Evolutionary conservation across 148 eudicot genomes (phyloP).

Genomic region (Polygonum maritimum): DNA sequence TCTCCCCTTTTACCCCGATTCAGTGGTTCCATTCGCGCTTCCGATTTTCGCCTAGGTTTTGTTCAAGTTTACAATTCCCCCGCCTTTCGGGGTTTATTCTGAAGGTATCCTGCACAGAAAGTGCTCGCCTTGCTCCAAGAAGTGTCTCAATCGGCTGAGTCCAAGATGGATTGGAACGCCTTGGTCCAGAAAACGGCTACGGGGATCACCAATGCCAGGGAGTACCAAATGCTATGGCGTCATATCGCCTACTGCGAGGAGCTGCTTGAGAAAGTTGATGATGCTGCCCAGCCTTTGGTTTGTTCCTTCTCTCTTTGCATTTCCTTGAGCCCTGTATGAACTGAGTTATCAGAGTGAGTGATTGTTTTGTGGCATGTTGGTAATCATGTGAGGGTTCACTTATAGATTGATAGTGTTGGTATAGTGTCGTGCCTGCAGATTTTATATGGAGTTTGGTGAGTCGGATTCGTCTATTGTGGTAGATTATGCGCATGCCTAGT

Average conservation of each 20-base stretch:
- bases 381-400: not conserved
- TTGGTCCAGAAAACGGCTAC: slow-evolving; percentile 56
- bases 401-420: not conserved
- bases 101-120: slow-evolving; percentile 52
- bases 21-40: not conserved
- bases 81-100: not conserved
- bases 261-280: slow-evolving; percentile 29
- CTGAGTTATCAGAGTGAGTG: not conserved
- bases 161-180: slow-evolving; percentile 63
- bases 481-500: not conserved
- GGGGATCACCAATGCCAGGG: slow-evolving; percentile 60
- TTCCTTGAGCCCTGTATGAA: not conserved
- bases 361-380: not conserved
- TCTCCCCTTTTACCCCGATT: slow-evolving; percentile 1
- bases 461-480: not conserved
- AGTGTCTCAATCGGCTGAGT: slow-evolving; percentile 35
- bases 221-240: slow-evolving; percentile 86
- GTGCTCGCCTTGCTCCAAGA: slow-evolving; percentile 63
- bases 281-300: slow-evolving; percentile 38
- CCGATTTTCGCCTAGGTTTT: not conserved
- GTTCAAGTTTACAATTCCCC: not conserved
- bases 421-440: not conserved
- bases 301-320: not conserved
- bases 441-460: not conserved
- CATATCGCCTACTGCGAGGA: slow-evolving; percentile 68